A percentile compares a stretch with the other conserved stretches of the same genome.
Conservation (phyloP, 108 stramenopile species). For the Nitzschia sp. region DNA sequence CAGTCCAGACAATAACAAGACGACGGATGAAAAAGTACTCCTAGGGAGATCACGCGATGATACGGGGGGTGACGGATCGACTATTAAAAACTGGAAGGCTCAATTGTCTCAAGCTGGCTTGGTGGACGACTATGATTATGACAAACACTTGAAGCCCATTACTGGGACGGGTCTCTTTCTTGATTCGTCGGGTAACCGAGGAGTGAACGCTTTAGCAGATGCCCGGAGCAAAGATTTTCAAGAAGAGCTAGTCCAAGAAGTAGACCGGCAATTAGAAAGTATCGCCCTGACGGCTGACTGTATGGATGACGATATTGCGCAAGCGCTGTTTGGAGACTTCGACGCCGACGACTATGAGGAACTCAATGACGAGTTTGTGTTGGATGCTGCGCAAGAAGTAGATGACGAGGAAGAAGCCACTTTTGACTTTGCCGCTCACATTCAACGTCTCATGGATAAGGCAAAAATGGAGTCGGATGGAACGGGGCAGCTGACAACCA, state of each 20-base stretch:
- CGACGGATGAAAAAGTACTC: conserved; percentile 50
- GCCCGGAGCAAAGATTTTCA: conserved; percentile 40
- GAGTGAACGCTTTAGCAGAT: conserved; percentile 41
- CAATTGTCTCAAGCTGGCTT: conserved; percentile 39
- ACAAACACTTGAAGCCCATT: conserved; percentile 86
- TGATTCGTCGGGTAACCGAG: conserved; percentile 18
- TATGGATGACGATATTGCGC: conserved; percentile 94
- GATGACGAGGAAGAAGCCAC: conserved; percentile 46
- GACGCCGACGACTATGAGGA: conserved; percentile 87
- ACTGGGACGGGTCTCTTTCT: conserved; percentile 55
- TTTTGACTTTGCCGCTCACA: conserved; percentile 95
- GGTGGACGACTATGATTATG: conserved; percentile 87
- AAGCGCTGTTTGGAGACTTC: conserved; percentile 85
- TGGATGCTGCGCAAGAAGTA: conserved; percentile 81
- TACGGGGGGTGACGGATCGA: neutral
- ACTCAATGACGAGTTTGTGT: conserved; percentile 94
- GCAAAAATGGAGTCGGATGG: conserved; percentile 61
- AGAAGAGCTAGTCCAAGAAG: conserved; percentile 72
- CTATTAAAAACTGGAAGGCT: conserved; percentile 32
- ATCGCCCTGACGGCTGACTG: conserved; percentile 86
- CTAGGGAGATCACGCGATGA: neutral
- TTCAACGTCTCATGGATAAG: conserved; percentile 85
- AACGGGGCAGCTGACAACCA: conserved; percentile 11
- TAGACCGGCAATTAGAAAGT: conserved; percentile 75
- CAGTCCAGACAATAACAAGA: conserved; percentile 55